Evolutionary conservation across 129 eudicot genomes (phyloP), one percentile per base, ranked within the genome.

Genomic region (Escallonia herrerae): DNA sequence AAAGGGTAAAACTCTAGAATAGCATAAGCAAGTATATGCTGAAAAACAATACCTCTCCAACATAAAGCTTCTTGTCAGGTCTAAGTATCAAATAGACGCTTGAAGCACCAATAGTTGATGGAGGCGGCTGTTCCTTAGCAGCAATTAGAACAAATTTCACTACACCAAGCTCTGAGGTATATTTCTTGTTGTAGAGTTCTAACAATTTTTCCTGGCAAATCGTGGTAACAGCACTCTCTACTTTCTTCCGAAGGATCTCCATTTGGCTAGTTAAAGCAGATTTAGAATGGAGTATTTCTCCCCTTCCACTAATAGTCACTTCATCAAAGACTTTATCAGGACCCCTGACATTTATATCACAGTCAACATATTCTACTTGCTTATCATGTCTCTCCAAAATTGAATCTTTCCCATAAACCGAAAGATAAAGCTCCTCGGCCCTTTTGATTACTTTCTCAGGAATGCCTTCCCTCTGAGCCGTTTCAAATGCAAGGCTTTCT

Each of bases 401-500:
- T 14, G 70, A 2, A 65, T 83, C 75, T 71, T 73, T 69, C 5
- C 74, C 67, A 64, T 85, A 85, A 74, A 76, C 85, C 2, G 91
- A 76, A 59, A 39, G 64, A 62, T 93, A 93, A 13, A 93, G 70
- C 47, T 85, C 87, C 75, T 93, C 84, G 9, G 98, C 98, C 81
- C 98, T 80, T 71, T 58, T 75, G 59, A 93, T 80, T 43, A 93
- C 12, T 64, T 76, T 60, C 45, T 80, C 85, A 0, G 90, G 95
- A 51, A 93, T 79, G 3, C 98, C 98, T 81, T 93, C 98, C 61
- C 83, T 85, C 56, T 74, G 72, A 74, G 98, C 98, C n/a, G 98
- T 93, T 79, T 93, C 95, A 82, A 93, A 93, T 14, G 98, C 98
- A 69, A 93, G 98, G 83, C 98, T 93, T 71, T 93, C 98, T 76